Base-by-base conservation (phyloP, 441 rosid genomes). In the Eruca vesicaria region DNA sequence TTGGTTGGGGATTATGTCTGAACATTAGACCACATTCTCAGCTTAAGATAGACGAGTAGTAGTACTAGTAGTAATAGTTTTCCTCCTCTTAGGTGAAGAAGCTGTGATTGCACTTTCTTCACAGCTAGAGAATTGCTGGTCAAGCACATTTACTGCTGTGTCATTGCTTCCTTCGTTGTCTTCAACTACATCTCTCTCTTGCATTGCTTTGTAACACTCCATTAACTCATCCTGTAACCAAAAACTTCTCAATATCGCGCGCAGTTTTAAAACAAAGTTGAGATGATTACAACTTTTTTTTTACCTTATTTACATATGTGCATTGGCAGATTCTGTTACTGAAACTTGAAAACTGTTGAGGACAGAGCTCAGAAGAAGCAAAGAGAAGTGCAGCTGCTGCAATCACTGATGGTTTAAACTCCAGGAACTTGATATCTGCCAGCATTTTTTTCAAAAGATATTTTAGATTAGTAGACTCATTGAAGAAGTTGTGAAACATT, bases 351-450 rank as follows among this genome's bases (percentile, higher is more conserved):
- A 84, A 81, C 38, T 82, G 89, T 71, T 64, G 20, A 26, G 94
- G 94, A 68, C 85, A 83, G 1, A 85, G 83, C 71, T 86, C 87
- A n/a, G 72, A 86, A 63, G 86, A 82, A 58, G 88, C 90, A 33
- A 65, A 67, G 74, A 92, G 90, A 81, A 92, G 85, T 4, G 96
- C 83, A 3, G 97, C 86, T 14, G 89, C 96, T 31, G 91, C 88
- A n/a, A 84, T 64, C 7, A 87, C 71, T 4, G 97, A 92, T 78
- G 97, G 92, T 85, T 87, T 90, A 86, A 88, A 87, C 70, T 77
- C 87, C 35, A 88, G 61, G 62, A 87, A 66, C 36, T 77, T 80
- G 63, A 82, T 72, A 58, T 85, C 97, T 92, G 87, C 75, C 73
- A 52, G 0, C 28, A 3, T 5, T 28, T 64, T 38, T 35, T 41